Evolutionary conservation across 2,329 filamentous ascomycete species (phyloP).

Genomic region (Pseudogymnoascus sp.): DNA sequence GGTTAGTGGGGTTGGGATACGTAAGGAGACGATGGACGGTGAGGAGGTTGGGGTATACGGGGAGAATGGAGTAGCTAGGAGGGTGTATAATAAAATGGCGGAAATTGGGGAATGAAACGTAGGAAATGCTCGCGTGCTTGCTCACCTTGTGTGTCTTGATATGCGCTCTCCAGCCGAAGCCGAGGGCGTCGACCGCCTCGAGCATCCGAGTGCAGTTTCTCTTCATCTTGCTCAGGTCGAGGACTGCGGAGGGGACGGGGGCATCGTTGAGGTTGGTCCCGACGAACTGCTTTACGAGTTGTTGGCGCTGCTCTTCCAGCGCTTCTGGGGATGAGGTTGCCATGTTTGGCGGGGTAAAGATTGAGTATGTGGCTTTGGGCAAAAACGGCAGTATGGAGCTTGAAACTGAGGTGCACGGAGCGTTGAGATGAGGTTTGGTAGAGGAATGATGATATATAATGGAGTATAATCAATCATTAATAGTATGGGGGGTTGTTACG

Average conservation of each 20-base stretch:
- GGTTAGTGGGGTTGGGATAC: conserved; percentile 6
- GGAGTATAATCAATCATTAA: background rate
- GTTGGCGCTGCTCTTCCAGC: conserved; percentile 28
- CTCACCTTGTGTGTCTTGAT: conserved; percentile 76
- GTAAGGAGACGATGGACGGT: background rate
- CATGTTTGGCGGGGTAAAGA: conserved; percentile 16
- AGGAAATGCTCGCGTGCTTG: background rate
- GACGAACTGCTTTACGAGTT: conserved; percentile 41
- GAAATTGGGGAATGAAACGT: background rate
- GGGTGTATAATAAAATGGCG: background rate
- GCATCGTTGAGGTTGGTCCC: conserved; percentile 54
- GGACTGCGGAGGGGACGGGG: conserved; percentile 57
- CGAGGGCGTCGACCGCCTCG: conserved; percentile 48
- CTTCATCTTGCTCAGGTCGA: conserved; percentile 59
- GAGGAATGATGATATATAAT: background rate
- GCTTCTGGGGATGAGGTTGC: conserved; percentile 21
- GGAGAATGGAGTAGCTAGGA: no score
- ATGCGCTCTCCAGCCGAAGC: conserved; percentile 65
- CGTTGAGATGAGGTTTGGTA: background rate
- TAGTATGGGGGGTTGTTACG: background rate
- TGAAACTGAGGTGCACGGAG: background rate
- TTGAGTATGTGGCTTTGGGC: background rate
- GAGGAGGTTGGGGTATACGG: background rate
- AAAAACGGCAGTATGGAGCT: background rate
- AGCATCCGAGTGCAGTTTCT: conserved; percentile 68